These are phyloP conservation scores for Amauroascus niger DNA, from an alignment of 2,329 filamentous ascomycete genomes.

Conservation along the genomic window DNA sequence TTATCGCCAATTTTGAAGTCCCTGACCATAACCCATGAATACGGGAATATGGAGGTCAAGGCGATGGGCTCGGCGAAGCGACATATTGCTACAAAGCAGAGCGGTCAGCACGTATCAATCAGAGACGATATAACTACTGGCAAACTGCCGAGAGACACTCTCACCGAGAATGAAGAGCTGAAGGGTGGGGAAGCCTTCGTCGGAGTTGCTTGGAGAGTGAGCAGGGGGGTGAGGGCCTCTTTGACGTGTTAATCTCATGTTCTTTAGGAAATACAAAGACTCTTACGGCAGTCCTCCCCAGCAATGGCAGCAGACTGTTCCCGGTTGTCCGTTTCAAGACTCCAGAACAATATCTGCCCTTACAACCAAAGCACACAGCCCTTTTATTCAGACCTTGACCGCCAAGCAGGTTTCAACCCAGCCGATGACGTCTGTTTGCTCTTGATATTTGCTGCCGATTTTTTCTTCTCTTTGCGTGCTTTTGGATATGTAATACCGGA, in stretches of 20 bases:
- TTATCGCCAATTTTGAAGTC: slow-evolving; percentile 62
- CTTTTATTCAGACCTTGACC: background rate
- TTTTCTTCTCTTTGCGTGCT: background rate
- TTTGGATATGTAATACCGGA: background rate
- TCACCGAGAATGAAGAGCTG: slow-evolving; percentile 79
- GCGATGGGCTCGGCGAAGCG: slow-evolving; percentile 87
- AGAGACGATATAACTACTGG: too few species aligned
- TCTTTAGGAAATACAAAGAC: slow-evolving; percentile 40
- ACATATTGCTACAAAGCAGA: slow-evolving; percentile 61
- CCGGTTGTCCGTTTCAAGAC: background rate
- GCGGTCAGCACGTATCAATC: background rate
- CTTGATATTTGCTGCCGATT: background rate
- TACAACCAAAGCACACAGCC: slow-evolving; percentile 1
- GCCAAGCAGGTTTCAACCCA: slow-evolving; percentile 13
- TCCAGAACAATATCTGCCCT: background rate
- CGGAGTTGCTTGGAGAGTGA: slow-evolving; percentile 43
- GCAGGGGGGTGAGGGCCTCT: slow-evolving; percentile 26
- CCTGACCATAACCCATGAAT: slow-evolving; percentile 76
- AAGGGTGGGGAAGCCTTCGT: slow-evolving; percentile 66
- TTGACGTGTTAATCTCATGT: slow-evolving; percentile 52
- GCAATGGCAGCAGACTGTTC: slow-evolving; percentile 8
- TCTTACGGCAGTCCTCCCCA: slow-evolving; percentile 42
- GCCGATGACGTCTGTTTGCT: slow-evolving; percentile 6
- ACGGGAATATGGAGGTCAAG: slow-evolving; percentile 86
- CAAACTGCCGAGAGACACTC: slow-evolving; percentile 24